These are phyloP conservation scores for Phoenix roebelenii DNA, from an alignment of 176 grass and related monocot genomes.

Conservation along the genomic window DNA sequence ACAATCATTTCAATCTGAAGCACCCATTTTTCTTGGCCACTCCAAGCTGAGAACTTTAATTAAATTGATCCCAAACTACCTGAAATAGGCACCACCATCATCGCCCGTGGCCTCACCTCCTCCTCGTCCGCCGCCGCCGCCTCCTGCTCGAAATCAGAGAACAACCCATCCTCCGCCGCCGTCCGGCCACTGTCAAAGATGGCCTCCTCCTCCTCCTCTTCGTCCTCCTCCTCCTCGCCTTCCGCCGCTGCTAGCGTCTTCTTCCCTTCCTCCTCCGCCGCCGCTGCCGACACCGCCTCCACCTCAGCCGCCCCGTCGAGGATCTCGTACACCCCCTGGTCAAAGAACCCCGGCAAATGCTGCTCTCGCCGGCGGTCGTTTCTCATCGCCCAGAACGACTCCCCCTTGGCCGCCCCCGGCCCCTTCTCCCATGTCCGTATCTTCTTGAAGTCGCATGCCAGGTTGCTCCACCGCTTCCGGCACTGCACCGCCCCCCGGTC, in stretches of 20 bases:
- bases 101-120: slow-evolving; percentile 15
- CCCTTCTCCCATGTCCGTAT: slow-evolving; percentile 37
- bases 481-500: slow-evolving; percentile 45
- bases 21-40: too few relatives aligned
- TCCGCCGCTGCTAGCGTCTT: not conserved
- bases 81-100: slow-evolving; percentile 52
- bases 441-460: slow-evolving; percentile 60
- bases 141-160: slow-evolving; percentile 13
- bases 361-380: slow-evolving; percentile 32
- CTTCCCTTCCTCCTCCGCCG: too few relatives aligned
- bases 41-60: too few relatives aligned
- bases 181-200: slow-evolving; percentile 8
- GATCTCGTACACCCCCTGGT: slow-evolving; percentile 38
- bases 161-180: too few relatives aligned
- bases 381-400: slow-evolving; percentile 60
- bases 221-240: not conserved
- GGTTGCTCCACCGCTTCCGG: slow-evolving; percentile 56
- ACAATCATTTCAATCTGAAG: too few relatives aligned
- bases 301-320: slow-evolving; percentile 10
- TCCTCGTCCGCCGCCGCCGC: slow-evolving; percentile 9
- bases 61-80: slow-evolving; percentile 5
- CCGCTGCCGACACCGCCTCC: too few relatives aligned
- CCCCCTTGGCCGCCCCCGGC: slow-evolving; percentile 1
- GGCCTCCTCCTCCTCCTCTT: not conserved
- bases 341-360: slow-evolving; percentile 41